These are phyloP conservation scores for Fusarium goolgardi DNA, from an alignment of 2,329 filamentous ascomycete species.

Conservation along the genomic window DNA sequence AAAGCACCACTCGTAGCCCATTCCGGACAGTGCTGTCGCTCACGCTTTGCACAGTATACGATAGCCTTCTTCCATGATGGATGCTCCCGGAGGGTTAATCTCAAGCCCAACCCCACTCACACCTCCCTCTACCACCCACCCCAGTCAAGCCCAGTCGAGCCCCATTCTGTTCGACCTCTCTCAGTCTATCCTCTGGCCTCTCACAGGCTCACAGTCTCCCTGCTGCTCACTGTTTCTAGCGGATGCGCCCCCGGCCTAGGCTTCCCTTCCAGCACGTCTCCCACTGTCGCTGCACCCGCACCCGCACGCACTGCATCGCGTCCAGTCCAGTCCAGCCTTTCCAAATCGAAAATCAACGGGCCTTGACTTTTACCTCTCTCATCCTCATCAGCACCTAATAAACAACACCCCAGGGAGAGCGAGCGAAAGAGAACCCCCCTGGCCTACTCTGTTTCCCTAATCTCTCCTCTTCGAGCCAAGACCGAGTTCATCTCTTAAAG, in stretches of 20 bases:
- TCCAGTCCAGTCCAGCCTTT: conserved; percentile 24
- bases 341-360: conserved; percentile 3
- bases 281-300: conserved; percentile 20
- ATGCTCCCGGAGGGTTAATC: conserved; percentile 55
- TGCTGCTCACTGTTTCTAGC: conserved; percentile 40
- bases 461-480: conserved; percentile 48
- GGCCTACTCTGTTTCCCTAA: conserved; percentile 43
- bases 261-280: conserved; percentile 33
- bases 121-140: conserved; percentile 50
- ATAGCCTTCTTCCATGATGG: conserved; percentile 47
- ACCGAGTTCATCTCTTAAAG: conserved; percentile 56
- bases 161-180: conserved; percentile 34
- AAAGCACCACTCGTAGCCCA: too few species aligned
- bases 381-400: conserved; percentile 21
- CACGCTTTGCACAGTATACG: conserved; percentile 27
- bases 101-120: conserved; percentile 57
- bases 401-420: conserved; percentile 15
- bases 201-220: conserved; percentile 30
- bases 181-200: conserved; percentile 15
- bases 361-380: conserved; percentile 7
- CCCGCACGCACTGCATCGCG: conserved; percentile 25
- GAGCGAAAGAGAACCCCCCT: conserved; percentile 28
- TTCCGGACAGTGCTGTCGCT: neutral
- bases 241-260: conserved; percentile 30
- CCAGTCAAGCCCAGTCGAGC: conserved; percentile 43